Percentiles rank a stretch among this genome's conserved stretches.
Conservation (phyloP, 2,329 filamentous ascomycete genomes). For the Aspergillus bombycis region DNA sequence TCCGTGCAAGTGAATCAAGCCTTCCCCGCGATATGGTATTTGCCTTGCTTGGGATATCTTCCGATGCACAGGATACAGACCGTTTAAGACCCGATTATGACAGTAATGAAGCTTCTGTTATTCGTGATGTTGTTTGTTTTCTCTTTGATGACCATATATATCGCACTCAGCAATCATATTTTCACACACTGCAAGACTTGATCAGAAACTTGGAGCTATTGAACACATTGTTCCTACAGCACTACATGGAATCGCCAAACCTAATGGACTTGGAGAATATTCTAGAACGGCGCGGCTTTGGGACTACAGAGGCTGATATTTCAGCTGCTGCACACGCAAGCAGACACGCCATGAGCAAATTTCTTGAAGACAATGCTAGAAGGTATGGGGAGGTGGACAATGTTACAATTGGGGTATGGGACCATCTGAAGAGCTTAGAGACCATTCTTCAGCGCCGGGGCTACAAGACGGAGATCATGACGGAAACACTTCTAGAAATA, state of each 20-base stretch:
- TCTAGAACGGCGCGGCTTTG: no score
- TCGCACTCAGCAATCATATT: background rate
- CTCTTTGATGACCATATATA: background rate
- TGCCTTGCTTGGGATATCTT: background rate
- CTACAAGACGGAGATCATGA: no score
- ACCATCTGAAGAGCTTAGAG: no score
- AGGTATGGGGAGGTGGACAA: no score
- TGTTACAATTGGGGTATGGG: no score
- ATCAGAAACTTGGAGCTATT: background rate
- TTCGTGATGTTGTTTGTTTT: background rate
- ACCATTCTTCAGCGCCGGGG: no score
- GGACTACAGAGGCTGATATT: no score
- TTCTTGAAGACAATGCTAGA: no score
- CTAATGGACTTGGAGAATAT: background rate
- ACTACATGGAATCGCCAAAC: background rate
- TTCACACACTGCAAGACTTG: background rate
- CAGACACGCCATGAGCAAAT: no score
- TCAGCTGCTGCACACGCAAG: no score
- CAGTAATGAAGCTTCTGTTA: background rate
- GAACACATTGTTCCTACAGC: background rate
- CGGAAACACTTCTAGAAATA: accelerated
- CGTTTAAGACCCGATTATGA: background rate
- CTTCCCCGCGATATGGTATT: background rate
- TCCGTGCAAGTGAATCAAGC: background rate
- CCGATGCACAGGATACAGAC: background rate